phyloP scores from a whole-genome alignment of 192 early-diverging fungal species.

The Rhizophagus prolifer region DNA sequence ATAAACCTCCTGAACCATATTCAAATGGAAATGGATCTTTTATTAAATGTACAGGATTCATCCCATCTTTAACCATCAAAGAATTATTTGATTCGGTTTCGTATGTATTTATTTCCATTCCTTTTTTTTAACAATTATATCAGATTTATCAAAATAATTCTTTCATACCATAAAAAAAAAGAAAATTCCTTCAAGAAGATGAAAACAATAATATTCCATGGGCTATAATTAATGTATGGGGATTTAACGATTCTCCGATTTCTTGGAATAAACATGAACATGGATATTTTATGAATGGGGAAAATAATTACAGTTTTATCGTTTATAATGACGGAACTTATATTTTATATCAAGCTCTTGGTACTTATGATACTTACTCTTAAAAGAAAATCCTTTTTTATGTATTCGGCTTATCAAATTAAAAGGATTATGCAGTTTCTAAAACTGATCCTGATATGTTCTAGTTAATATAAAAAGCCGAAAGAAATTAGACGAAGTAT shows the following conservation, averaged over 20 bases:
- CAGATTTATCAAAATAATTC: not conserved
- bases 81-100: slow-evolving; percentile 32
- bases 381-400: no score
- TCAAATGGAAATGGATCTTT: slow-evolving; percentile 3
- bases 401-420: no score
- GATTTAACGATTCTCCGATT: slow-evolving; percentile 49
- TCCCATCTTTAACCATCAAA: slow-evolving; percentile 33
- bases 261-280: slow-evolving; percentile 43
- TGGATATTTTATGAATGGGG: slow-evolving; percentile 41
- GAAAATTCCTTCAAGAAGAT: slow-evolving; percentile 10
- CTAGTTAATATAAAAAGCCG: no score
- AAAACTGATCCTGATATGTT: no score
- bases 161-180: slow-evolving; percentile 11
- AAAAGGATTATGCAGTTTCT: no score
- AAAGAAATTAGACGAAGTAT: no score
- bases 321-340: slow-evolving; percentile 32
- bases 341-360: slow-evolving; percentile 20
- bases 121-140: not conserved
- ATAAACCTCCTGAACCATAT: slow-evolving; percentile 35
- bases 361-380: slow-evolving; percentile 17
- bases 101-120: slow-evolving; percentile 25
- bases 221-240: slow-evolving; percentile 42
- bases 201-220: slow-evolving; percentile 24
- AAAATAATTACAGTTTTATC: slow-evolving; percentile 48
- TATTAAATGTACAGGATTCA: slow-evolving; percentile 39